phyloP scores from a whole-genome alignment of 108 stramenopile species.

The Fragilaria radians region DNA sequence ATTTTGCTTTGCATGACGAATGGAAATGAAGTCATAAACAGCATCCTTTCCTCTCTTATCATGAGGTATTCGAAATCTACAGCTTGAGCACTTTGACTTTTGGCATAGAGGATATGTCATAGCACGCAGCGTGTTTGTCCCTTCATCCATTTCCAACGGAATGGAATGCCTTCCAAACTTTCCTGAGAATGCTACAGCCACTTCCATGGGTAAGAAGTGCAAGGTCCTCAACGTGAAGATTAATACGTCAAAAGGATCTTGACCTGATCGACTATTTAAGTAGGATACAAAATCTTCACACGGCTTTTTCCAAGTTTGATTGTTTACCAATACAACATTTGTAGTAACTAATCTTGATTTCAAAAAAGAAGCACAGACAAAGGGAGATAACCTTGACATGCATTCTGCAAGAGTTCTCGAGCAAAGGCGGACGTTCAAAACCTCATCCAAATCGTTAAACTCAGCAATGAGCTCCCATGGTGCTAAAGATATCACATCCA shows the following conservation, averaged over 20 bases:
- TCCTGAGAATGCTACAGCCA: neutral
- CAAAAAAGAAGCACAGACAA: neutral
- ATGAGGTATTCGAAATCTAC: conserved; percentile 1
- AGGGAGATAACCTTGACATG: neutral
- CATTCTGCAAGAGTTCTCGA: neutral
- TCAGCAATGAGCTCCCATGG: conserved; percentile 4
- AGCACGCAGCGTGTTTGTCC: neutral
- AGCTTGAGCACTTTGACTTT: neutral
- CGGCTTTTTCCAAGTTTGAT: neutral
- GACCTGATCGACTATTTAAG: neutral
- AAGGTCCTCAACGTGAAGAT: neutral
- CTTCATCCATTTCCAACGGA: neutral
- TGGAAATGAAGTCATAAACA: neutral
- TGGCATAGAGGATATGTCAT: neutral
- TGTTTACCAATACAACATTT: neutral
- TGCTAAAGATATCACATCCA: too few species aligned
- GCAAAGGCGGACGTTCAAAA: neutral
- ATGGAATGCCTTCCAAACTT: conserved; percentile 1
- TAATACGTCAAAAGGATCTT: neutral
- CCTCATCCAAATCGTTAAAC: neutral
- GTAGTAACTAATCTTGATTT: neutral
- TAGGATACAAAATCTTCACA: neutral
- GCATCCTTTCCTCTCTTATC: neutral
- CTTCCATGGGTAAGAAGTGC: neutral
- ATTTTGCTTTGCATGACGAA: neutral